Conservation (phyloP, 805 yeast species). For the Candida arabinofermentans region DNA sequence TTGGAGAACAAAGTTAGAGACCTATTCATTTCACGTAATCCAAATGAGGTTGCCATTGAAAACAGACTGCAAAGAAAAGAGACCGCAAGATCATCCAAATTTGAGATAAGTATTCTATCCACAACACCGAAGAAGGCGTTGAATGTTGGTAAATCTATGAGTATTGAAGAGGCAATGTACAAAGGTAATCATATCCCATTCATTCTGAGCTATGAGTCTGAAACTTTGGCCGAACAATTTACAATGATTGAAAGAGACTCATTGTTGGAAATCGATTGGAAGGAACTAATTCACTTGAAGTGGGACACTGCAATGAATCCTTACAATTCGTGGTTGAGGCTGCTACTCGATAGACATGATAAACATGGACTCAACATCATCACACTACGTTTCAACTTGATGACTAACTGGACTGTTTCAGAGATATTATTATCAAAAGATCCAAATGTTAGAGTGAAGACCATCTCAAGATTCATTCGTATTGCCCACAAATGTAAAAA, state of each 20-base stretch:
- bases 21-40: slow-evolving; percentile 25
- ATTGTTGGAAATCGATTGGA: slow-evolving; percentile 86
- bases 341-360: slow-evolving; percentile 48
- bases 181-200: slow-evolving; percentile 72
- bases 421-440: slow-evolving; percentile 72
- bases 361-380: slow-evolving; percentile 75
- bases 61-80: background rate
- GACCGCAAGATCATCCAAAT: slow-evolving; percentile 15
- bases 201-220: slow-evolving; percentile 66
- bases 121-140: slow-evolving; percentile 26
- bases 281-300: slow-evolving; percentile 70
- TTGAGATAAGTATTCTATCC: slow-evolving; percentile 26
- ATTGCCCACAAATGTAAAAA: slow-evolving; percentile 70
- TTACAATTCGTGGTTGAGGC: slow-evolving; percentile 78
- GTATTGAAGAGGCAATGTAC: slow-evolving; percentile 40
- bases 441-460: slow-evolving; percentile 54
- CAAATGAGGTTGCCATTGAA: slow-evolving; percentile 11
- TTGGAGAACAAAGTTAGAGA: slow-evolving; percentile 33
- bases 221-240: slow-evolving; percentile 69
- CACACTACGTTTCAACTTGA: slow-evolving; percentile 79
- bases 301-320: slow-evolving; percentile 68
- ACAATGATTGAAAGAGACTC: slow-evolving; percentile 86
- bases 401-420: slow-evolving; percentile 89
- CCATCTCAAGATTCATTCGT: slow-evolving; percentile 84
- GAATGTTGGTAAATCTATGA: slow-evolving; percentile 9